Percentiles rank a stretch among this genome's conserved stretches.
These are phyloP conservation scores for Pichia phayaonensis DNA, from an alignment of 805 yeast genomes.

Conservation along the genomic window DNA sequence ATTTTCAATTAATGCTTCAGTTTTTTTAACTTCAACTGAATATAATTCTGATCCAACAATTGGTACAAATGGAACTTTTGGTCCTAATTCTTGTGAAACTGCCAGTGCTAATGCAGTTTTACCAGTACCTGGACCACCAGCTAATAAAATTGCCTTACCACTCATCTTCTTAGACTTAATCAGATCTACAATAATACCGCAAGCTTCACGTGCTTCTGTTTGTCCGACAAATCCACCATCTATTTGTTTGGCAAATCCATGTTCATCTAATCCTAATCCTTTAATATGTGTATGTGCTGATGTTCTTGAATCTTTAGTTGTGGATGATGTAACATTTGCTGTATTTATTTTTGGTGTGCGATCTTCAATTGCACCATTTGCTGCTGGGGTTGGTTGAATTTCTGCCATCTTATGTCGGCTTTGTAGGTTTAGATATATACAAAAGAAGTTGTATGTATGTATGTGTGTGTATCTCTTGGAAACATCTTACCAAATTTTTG, in stretches of 20 bases:
- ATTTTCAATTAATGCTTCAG: conserved; percentile 94
- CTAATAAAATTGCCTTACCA: conserved; percentile 90
- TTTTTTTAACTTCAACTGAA: conserved; percentile 86
- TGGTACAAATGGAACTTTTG: conserved; percentile 89
- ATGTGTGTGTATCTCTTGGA: background rate
- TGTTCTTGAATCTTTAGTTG: conserved; percentile 25
- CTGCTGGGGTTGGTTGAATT: background rate
- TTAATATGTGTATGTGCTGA: conserved; percentile 98
- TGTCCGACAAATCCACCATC: conserved; percentile 98
- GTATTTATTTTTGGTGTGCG: conserved; percentile 3
- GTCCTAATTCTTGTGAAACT: conserved; percentile 60
- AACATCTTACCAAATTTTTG: background rate
- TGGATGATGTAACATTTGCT: conserved; percentile 11
- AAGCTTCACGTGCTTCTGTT: conserved; percentile 82
- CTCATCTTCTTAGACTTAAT: conserved; percentile 92
- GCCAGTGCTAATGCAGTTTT: conserved; percentile 99
- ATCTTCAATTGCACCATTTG: background rate
- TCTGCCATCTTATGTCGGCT: background rate
- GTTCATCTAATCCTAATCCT: conserved; percentile 93
- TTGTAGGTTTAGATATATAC: too few species aligned
- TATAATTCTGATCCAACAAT: conserved; percentile 92
- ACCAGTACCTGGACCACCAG: conserved; percentile 99
- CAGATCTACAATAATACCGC: conserved; percentile 89
- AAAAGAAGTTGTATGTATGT: too few species aligned
- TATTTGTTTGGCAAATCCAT: conserved; percentile 70